Evolutionary conservation across 139 green algal species (phyloP), one percentile per base, ranked within the genome.

Genomic region (Chlorokybus atmophyticus): DNA sequence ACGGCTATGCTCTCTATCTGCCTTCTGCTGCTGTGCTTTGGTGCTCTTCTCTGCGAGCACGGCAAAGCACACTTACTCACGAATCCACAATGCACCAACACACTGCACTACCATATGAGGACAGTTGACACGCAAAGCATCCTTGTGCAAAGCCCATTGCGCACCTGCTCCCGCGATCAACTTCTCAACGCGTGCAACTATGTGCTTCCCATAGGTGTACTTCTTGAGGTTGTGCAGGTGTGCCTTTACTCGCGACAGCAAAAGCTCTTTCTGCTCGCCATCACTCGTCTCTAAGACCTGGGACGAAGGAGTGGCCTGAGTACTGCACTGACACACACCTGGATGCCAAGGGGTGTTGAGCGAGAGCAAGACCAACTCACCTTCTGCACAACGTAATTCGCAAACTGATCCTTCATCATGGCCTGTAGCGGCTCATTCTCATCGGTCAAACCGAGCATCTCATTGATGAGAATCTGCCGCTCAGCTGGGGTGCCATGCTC

Each of bases 121-220:
- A n/a, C n/a, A n/a, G n/a, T n/a, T n/a, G n/a, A n/a, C n/a, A n/a
- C n/a, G n/a, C n/a, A n/a, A n/a, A n/a, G n/a, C n/a, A n/a, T n/a
- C n/a, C n/a, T n/a, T n/a, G n/a, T n/a, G n/a, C n/a, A n/a, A n/a
- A n/a, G n/a, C n/a, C n/a, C n/a, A n/a, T n/a, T n/a, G n/a, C n/a
- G n/a, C n/a, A n/a, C n/a, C n/a, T n/a, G n/a, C n/a, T n/a, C n/a
- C n/a, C 21, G 65, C 57, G 32, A 77, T 28, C 2, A 77, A 32
- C 39, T 74, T 93, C 77, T 94, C 86, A 29, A 93, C 75, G 5
- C 85, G 78, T 17, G 76, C 72, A 3, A 88, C 81, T 32, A 95
- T 94, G 83, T 95, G 87, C 73, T 95, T 95, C 55, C 86, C 88
- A 44, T 95, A 95, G 1, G 78, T 83, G 42, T 66, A 84, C 55